A percentile compares a stretch with the other conserved stretches of the same genome.
These are phyloP conservation scores for Penicillium egyptiacum DNA, from an alignment of 495 filamentous ascomycete species.

Conservation along the genomic window DNA sequence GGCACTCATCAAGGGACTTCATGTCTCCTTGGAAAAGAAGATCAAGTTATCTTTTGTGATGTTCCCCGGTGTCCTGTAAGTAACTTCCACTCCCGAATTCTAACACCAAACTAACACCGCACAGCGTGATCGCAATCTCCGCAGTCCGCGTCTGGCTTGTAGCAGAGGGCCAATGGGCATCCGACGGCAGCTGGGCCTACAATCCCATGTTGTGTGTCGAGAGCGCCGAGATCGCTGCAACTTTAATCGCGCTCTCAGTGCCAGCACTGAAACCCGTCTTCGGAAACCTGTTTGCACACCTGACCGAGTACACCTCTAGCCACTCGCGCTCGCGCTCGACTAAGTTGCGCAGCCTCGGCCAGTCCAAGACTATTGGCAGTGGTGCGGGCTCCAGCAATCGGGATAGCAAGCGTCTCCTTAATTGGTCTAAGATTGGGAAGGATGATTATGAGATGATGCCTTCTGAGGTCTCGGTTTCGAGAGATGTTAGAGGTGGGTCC, in stretches of 20 bases:
- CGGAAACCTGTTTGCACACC: slow-evolving; percentile 29
- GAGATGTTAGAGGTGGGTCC: slow-evolving; percentile 9
- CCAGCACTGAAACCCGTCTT: slow-evolving; percentile 47
- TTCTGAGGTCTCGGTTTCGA: slow-evolving; percentile 25
- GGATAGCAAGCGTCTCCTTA: slow-evolving; percentile 29
- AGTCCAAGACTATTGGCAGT: slow-evolving; percentile 21
- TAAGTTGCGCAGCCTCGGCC: slow-evolving; percentile 12
- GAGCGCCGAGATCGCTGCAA: slow-evolving; percentile 44
- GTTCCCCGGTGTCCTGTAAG: slow-evolving; percentile 48
- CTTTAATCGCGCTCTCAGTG: slow-evolving; percentile 46
- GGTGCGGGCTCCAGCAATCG: slow-evolving; percentile 16
- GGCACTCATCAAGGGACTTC: slow-evolving; percentile 40
- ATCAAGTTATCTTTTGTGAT: slow-evolving; percentile 41
- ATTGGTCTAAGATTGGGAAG: slow-evolving; percentile 24
- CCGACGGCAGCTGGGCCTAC: slow-evolving; percentile 47
- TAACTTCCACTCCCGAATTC: neutral
- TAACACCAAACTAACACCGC: slow-evolving; percentile 8
- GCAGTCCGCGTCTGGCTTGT: slow-evolving; percentile 44
- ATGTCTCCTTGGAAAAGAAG: slow-evolving; percentile 36
- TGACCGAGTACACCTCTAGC: slow-evolving; percentile 30
- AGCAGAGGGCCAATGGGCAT: slow-evolving; percentile 38
- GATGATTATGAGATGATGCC: slow-evolving; percentile 37
- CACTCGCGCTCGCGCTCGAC: slow-evolving; percentile 24
- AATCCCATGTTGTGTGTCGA: slow-evolving; percentile 47
- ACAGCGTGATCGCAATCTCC: slow-evolving; percentile 45